Evolutionary conservation across 495 filamentous ascomycete genomes (phyloP).

Genomic region (Penicillium flavigenum): DNA sequence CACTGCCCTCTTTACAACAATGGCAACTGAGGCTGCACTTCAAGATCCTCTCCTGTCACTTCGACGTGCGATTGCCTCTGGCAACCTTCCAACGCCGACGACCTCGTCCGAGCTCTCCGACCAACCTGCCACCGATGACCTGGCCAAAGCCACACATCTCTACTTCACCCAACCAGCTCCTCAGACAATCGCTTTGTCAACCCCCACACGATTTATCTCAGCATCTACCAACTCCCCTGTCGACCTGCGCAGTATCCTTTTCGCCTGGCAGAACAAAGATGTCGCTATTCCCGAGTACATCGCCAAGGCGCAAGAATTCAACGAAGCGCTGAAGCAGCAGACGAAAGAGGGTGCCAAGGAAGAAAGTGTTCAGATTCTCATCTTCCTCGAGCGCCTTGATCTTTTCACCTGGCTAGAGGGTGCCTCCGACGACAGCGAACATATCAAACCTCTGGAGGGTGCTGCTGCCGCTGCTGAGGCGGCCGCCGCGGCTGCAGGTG

Average conservation of each 20-base stretch:
- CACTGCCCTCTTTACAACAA: constrained; percentile 18
- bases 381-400: constrained; percentile 87
- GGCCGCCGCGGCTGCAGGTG: constrained; percentile 46
- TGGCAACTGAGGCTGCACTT: constrained; percentile 41
- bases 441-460: constrained; percentile 78
- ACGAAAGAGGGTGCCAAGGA: constrained; percentile 49
- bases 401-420: constrained; percentile 90
- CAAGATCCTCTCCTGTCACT: constrained; percentile 77
- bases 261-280: constrained; percentile 91
- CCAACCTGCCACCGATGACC: constrained; percentile 48
- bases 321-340: constrained; percentile 67
- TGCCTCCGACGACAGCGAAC: constrained; percentile 82
- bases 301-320: constrained; percentile 72
- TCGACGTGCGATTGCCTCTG: constrained; percentile 70
- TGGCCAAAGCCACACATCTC: constrained; percentile 80
- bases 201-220: constrained; percentile 80
- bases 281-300: constrained; percentile 86
- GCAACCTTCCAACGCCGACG: constrained; percentile 64
- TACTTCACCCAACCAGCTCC: constrained; percentile 66
- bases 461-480: constrained; percentile 53
- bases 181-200: constrained; percentile 68
- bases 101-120: constrained; percentile 58
- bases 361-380: constrained; percentile 69
- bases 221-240: constrained; percentile 61
- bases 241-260: constrained; percentile 90